Evolutionary conservation across 805 yeast genomes (phyloP), one percentile per base, ranked within the genome.

Genomic region (Ogataea glucozyma): DNA sequence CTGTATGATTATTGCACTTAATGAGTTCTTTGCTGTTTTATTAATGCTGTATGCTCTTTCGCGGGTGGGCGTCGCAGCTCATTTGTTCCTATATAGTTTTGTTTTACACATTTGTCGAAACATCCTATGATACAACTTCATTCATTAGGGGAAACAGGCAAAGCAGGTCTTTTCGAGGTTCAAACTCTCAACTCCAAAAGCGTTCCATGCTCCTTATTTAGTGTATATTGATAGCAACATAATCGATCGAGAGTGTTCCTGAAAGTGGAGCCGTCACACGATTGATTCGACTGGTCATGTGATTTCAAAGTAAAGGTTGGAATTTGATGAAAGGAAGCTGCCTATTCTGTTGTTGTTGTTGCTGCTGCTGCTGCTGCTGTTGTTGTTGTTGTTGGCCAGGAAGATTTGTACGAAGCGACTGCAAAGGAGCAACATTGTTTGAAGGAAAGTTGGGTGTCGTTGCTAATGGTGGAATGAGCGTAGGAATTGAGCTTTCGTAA

Each of bases 281-380:
- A n/a, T n/a, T n/a, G n/a, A n/a, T n/a, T n/a, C n/a, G n/a, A 8
- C 10, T 9, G 11, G 17, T 16, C 35, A 38, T 30, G n/a, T 26
- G 36, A 22, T 47, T n/a, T n/a, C 44, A 60, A 26, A 60, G 50
- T 16, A 60, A 43, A 10, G 64, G 64, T 45, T 60, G 64, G 35
- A 60, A 60, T 38, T 58, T 60, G 57, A 57, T 52, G 34, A 53
- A 56, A 3, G 57, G 56, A 17, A 51, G 32, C 12, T 30, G 32
- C 18, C 55, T 43, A 26, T 44, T 40, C 26, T 35, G 6, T 31
- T 18, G 22, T 32, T 38, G 16, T 40, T 38, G 24, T 17, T 27
- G 30, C 20, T 14, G 35, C 11, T 23, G 37, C 12, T 40, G 32
- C 11, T 29, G 36, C 23, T 22, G 26, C 21, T 24, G 21, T 9